phyloP scores from a whole-genome alignment of 176 grass and related monocot species.

The Raddia guianensis region DNA sequence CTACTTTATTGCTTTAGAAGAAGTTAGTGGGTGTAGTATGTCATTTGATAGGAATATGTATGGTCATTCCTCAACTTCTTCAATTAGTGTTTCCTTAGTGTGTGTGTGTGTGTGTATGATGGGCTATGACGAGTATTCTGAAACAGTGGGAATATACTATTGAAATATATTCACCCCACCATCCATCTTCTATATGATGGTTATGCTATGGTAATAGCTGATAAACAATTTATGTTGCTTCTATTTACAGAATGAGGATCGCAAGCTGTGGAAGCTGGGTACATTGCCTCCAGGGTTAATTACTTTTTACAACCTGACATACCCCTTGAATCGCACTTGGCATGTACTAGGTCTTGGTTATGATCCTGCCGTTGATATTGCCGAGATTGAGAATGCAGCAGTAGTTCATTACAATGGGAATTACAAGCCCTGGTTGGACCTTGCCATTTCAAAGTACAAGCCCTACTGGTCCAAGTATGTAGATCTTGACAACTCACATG shows the following conservation, averaged over 20 bases:
- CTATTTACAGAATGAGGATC: conserved; percentile 76
- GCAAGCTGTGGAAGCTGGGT: conserved; percentile 93
- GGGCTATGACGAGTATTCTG: no score
- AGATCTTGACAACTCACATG: conserved; percentile 62
- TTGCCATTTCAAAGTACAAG: conserved; percentile 93
- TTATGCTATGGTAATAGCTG: neutral
- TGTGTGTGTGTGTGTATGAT: no score
- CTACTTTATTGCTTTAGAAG: no score
- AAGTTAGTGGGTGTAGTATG: no score
- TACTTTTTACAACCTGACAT: conserved; percentile 98
- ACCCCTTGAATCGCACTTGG: conserved; percentile 77
- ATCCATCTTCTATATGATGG: conserved; percentile 10
- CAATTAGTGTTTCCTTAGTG: no score
- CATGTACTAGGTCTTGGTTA: conserved; percentile 96
- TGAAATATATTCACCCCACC: conserved; percentile 18
- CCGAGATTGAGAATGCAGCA: conserved; percentile 71
- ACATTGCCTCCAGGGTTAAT: conserved; percentile 89
- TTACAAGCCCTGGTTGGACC: conserved; percentile 96
- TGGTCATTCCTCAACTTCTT: no score
- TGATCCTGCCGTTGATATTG: conserved; percentile 79
- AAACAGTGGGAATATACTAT: neutral
- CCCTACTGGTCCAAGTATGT: conserved; percentile 92
- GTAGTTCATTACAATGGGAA: conserved; percentile 98
- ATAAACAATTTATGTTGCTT: conserved; percentile 23
- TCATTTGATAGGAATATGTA: no score